These are phyloP conservation scores for Diaporthe caulivora DNA, from an alignment of 2,329 filamentous ascomycete genomes.

Conservation along the genomic window DNA sequence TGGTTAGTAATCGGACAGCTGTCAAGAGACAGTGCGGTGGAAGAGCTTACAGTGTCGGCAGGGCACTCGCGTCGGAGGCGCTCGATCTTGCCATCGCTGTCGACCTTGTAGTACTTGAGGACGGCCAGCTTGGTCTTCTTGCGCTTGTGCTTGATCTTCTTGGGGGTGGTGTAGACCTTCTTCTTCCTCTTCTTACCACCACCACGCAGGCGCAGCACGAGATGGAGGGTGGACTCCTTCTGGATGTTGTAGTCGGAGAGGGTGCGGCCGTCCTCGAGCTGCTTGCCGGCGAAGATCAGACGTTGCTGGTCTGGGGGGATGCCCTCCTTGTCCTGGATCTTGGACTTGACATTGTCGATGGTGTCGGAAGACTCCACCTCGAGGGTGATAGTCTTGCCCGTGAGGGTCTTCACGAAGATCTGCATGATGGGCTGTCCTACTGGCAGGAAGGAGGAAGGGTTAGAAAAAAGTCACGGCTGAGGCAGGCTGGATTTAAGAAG, in stretches of 20 bases:
- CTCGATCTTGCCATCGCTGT: slow-evolving; percentile 99
- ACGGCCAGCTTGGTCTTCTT: slow-evolving; percentile 99
- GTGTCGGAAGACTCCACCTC: slow-evolving; percentile 99
- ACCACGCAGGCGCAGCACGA: slow-evolving; percentile 98
- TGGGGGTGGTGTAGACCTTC: slow-evolving; percentile 99
- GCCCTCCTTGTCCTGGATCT: slow-evolving; percentile 98
- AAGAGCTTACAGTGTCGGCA: slow-evolving; percentile 78
- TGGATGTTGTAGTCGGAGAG: slow-evolving; percentile 99
- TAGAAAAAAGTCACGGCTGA: slow-evolving; percentile 36
- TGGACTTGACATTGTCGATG: slow-evolving; percentile 99
- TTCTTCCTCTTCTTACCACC: slow-evolving; percentile 99
- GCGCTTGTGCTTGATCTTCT: slow-evolving; percentile 99
- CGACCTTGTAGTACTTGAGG: slow-evolving; percentile 99
- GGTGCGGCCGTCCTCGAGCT: slow-evolving; percentile 99
- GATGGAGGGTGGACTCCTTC: slow-evolving; percentile 99
- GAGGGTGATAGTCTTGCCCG: slow-evolving; percentile 99
- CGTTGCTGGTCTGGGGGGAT: slow-evolving; percentile 99
- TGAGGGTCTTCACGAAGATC: slow-evolving; percentile 88
- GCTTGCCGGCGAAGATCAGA: slow-evolving; percentile 99
- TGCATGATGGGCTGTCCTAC: slow-evolving; percentile 74
- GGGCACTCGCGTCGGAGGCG: slow-evolving; percentile 98
- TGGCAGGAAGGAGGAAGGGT: slow-evolving; percentile 54
- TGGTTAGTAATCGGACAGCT: slow-evolving; percentile 49
- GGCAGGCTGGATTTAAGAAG: slow-evolving; percentile 35
- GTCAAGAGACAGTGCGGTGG: accelerated